Evolutionary conservation across 78 protist genomes (phyloP).

Genomic region (slime mould (Dictyostelium discoideum)): dicty_2.7 NC_007089.4:5143501-5144000

Average conservation of each 20-base stretch:
- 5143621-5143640: neutral
- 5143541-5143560: conserved; percentile 90
- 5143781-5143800: conserved; percentile 88
- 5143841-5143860: conserved; percentile 60
- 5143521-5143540: conserved; percentile 89
- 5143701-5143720: conserved; percentile 86
- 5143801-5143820: conserved; percentile 88
- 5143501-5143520: conserved; percentile 89
- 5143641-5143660: conserved; percentile 56
- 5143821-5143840: conserved; percentile 66
- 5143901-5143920: conserved; percentile 49
- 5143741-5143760: conserved; percentile 69
- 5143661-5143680: conserved; percentile 88
- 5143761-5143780: conserved; percentile 54
- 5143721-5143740: conserved; percentile 56
- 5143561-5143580: conserved; percentile 93
- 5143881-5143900: neutral
- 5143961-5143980: neutral
- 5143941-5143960: neutral
- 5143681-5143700: conserved; percentile 93
- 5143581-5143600: conserved; percentile 90
- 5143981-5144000: neutral
- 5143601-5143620: conserved; percentile 83
- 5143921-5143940: conserved; percentile 10
- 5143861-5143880: conserved; percentile 12